phyloP scores from a whole-genome alignment of 208 protist species.

The Wallacemonas sp. region DNA sequence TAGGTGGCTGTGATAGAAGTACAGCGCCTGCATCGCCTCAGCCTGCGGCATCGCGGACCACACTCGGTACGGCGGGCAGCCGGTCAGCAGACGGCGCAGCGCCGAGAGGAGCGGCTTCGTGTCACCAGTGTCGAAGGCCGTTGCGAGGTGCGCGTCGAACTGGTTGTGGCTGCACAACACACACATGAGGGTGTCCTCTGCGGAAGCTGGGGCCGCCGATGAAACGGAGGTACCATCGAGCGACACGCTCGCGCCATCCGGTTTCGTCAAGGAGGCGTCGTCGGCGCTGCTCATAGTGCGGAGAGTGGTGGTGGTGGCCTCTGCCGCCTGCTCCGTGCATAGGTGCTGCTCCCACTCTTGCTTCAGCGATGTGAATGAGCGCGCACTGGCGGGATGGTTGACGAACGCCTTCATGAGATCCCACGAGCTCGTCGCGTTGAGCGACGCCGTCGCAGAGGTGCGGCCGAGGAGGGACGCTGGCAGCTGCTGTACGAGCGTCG shows the following conservation, averaged over 20 bases:
- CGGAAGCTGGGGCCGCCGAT: neutral
- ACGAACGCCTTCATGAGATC: neutral
- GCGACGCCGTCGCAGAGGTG: neutral
- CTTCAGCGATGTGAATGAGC: neutral
- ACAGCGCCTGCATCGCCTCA: constrained; percentile 7
- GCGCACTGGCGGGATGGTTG: neutral
- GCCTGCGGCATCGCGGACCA: neutral
- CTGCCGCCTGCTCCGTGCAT: constrained; percentile 28
- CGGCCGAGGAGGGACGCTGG: neutral
- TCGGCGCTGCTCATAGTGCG: neutral
- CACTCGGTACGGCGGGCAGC: constrained; percentile 1
- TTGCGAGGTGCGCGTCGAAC: constrained; percentile 41
- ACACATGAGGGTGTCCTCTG: neutral
- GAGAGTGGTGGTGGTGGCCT: neutral
- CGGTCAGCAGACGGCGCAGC: constrained; percentile 24
- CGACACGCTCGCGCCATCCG: neutral
- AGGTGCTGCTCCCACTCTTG: constrained; percentile 43
- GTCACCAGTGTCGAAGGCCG: constrained; percentile 61
- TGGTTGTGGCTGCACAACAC: constrained; percentile 22
- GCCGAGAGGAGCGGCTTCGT: constrained; percentile 37
- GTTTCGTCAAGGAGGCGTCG: constrained; percentile 1
- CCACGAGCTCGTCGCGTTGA: neutral
- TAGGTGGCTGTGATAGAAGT: constrained; percentile 10
- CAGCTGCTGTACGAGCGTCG: constrained; percentile 9
- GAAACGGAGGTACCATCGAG: neutral